These are phyloP conservation scores for Cladosporium sp. DNA, from an alignment of 2,329 filamentous ascomycete species.

Conservation along the genomic window DNA sequence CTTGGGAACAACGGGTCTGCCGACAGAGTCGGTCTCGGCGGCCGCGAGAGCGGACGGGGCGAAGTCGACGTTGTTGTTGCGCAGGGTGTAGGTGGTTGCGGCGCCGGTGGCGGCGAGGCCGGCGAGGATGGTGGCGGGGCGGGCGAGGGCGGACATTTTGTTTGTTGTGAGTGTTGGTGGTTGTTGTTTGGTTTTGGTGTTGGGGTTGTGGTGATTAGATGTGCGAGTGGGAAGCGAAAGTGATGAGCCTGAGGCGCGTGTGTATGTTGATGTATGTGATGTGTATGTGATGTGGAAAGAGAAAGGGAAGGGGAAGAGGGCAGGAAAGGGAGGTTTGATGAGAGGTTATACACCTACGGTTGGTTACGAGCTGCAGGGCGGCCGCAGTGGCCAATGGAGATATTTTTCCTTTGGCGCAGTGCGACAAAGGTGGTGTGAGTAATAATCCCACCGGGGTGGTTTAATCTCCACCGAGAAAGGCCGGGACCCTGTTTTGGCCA, in stretches of 20 bases:
- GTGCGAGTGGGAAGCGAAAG: background rate
- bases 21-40: conserved; percentile 17
- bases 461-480: conserved; percentile 4
- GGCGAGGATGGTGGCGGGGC: conserved; percentile 16
- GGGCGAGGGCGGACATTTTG: conserved; percentile 13
- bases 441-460: background rate
- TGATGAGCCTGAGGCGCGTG: background rate
- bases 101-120: conserved; percentile 16
- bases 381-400: background rate
- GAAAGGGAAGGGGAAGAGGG: background rate
- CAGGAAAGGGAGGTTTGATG: background rate
- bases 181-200: conserved; percentile 1
- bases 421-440: conserved; percentile 6
- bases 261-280: background rate
- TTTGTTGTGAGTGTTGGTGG: background rate
- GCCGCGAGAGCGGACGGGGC: conserved; percentile 16
- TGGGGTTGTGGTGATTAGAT: background rate
- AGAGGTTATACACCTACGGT: background rate
- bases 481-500: conserved; percentile 5
- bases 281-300: background rate
- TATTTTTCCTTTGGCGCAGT: background rate
- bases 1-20: conserved; percentile 7
- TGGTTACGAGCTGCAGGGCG: background rate
- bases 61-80: conserved; percentile 16
- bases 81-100: conserved; percentile 15